Conservation (phyloP, 495 filamentous ascomycete species). For the Tetracladium marchalianum region DNA sequence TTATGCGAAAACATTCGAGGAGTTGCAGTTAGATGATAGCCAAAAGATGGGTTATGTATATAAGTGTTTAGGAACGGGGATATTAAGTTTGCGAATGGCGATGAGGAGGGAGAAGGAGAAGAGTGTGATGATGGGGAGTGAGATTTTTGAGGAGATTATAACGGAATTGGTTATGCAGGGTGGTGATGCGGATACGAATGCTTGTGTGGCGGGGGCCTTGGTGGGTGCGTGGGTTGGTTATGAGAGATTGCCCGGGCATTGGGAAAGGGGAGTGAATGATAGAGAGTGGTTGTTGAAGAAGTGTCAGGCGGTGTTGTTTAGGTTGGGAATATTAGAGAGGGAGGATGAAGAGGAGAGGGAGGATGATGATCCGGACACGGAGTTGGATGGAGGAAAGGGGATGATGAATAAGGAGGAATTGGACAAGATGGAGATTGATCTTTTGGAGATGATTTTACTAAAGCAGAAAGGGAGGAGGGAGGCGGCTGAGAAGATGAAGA, state of each 20-base stretch:
- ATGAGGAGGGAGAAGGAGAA: conserved; percentile 17
- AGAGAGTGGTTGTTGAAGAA: conserved; percentile 31
- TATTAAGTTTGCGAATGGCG: conserved; percentile 27
- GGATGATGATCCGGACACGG: conserved; percentile 21
- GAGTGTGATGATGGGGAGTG: conserved; percentile 3
- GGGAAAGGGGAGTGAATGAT: conserved; percentile 31
- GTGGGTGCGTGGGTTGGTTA: conserved; percentile 33
- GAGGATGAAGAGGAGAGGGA: conserved; percentile 9
- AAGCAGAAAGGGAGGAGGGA: conserved; percentile 8
- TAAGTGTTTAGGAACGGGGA: conserved; percentile 33
- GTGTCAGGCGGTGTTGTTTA: conserved; percentile 17
- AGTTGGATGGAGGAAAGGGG: conserved; percentile 20
- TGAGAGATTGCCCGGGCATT: conserved; percentile 27
- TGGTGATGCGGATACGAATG: conserved; percentile 42
- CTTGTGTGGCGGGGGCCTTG: conserved; percentile 34
- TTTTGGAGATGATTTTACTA: conserved; percentile 14
- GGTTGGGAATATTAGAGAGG: conserved; percentile 22
- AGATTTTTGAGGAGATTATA: conserved; percentile 31
- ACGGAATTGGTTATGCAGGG: conserved; percentile 35
- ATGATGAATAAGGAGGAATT: conserved; percentile 21
- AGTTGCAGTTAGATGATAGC: conserved; percentile 27
- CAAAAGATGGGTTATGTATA: conserved; percentile 38
- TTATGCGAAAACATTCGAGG: conserved; percentile 19
- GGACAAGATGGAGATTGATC: conserved; percentile 22
- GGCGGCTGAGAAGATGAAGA: conserved; percentile 12